These are phyloP conservation scores for Grifola frondosa DNA, from an alignment of 1,284 basidiomycete species.

Conservation along the genomic window DNA sequence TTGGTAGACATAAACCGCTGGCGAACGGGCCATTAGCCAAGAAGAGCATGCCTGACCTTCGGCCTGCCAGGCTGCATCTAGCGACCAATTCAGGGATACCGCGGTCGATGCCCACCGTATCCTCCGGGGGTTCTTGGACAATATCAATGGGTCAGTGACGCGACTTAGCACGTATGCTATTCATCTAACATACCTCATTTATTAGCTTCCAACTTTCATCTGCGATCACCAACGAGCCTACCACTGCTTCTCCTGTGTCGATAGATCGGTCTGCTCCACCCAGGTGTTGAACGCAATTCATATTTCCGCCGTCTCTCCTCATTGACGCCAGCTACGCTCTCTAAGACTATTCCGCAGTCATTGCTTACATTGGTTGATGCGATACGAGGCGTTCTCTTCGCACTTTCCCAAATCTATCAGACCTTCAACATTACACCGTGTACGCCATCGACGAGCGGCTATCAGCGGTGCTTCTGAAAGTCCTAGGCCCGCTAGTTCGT, in stretches of 20 bases:
- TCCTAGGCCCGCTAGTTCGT: constrained; percentile 84
- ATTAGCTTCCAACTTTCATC: constrained; percentile 28
- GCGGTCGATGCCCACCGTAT: constrained; percentile 14
- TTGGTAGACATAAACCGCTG: constrained; percentile 25
- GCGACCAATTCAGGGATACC: constrained; percentile 19
- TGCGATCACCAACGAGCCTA: constrained; percentile 37
- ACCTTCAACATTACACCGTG: constrained; percentile 88
- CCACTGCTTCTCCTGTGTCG: constrained; percentile 41
- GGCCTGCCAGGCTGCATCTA: constrained; percentile 51
- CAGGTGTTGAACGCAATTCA: constrained; percentile 80
- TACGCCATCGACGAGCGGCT: constrained; percentile 88
- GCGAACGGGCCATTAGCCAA: constrained; percentile 53
- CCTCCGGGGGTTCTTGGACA: too few relatives aligned
- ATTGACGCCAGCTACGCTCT: constrained; percentile 66
- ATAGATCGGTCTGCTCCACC: constrained; percentile 47
- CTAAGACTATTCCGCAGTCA: constrained; percentile 71
- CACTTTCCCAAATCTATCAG: constrained; percentile 89
- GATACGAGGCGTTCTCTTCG: constrained; percentile 89
- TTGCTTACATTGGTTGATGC: constrained; percentile 82
- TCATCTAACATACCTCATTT: too few relatives aligned
- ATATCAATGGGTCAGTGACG: constrained; percentile 43
- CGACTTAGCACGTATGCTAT: constrained; percentile 40
- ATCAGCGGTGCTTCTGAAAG: constrained; percentile 77
- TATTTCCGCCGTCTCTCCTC: constrained; percentile 91
- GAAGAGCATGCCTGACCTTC: constrained; percentile 88